Base-by-base conservation (phyloP, 2,329 filamentous ascomycete species). In the Trichoderma sp. region DNA sequence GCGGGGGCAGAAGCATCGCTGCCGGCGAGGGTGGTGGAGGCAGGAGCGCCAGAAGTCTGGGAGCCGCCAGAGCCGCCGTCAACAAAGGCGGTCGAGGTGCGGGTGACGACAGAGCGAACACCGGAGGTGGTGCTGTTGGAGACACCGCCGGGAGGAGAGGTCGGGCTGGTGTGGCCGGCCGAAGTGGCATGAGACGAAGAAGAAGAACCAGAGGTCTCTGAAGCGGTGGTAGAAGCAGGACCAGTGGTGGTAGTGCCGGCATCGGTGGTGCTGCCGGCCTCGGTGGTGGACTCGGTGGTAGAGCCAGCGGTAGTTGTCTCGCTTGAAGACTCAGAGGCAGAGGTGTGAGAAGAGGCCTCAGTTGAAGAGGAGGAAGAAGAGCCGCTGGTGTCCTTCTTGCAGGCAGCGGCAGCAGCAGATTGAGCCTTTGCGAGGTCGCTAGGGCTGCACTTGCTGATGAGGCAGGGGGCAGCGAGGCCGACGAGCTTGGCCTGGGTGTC, bases 401-500 rank as follows among this genome's bases (percentile, higher is more conserved):
- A 83, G 28, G 78, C 76, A 3, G 69, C 74, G 13, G 62, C 64
- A 13, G 81, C 81, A 11, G 81, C 78, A 9, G 75, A 63, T 69
- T 80, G 78, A 17, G 80, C 81, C 70, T 78, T 76, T 28, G 71
- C 53, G 26, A 84, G 75, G 11, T 81, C 79, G 34, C 70, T 47
- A 3, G 73, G 30, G 12, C 73, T 70, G 76, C 85, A 86, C 53
- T 78, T 77, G 28, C 76, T 73, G 72, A 78, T 71, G 61, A 82
- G 71, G 75, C 82, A 84, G 20, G 76, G 71, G 13, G 77, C 70
- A 69, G 80, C 77, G 58, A 78, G 71, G 43, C 75, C 70, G 26
- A 74, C 68, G 39, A 83, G 78, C 72, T 77, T 74, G 50, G 71
- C 71, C 76, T 82, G 80, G 70, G 77, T 81, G 2, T 71, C 73